These are phyloP conservation scores for Exophiala sp. DNA, from an alignment of 2,329 filamentous ascomycete species.

Conservation along the genomic window DNA sequence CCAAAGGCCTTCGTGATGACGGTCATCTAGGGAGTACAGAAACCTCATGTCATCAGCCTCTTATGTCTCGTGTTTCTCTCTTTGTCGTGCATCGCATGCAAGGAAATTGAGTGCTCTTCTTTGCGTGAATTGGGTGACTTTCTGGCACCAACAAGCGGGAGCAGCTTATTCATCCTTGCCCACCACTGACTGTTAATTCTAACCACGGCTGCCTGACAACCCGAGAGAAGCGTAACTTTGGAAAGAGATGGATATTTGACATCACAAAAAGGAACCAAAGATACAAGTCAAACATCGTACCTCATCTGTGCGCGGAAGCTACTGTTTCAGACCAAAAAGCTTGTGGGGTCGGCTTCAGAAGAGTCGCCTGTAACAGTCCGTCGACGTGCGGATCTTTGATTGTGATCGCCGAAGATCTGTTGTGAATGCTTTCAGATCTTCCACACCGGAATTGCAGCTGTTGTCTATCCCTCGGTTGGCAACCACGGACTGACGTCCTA, in stretches of 20 bases:
- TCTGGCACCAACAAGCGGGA: not conserved
- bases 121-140: not conserved
- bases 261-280: slow-evolving; percentile 7
- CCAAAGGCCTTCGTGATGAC: not conserved
- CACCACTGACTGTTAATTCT: not conserved
- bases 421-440: slow-evolving; percentile 9
- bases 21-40: not conserved
- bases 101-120: slow-evolving; percentile 3
- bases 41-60: not conserved
- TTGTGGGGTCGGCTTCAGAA: slow-evolving; percentile 7
- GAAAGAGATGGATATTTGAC: slow-evolving; percentile 16
- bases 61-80: slow-evolving; percentile 12
- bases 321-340: slow-evolving; percentile 15
- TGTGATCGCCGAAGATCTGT: slow-evolving; percentile 23
- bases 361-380: slow-evolving; percentile 7
- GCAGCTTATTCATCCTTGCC: not conserved
- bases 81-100: slow-evolving; percentile 2
- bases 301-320: slow-evolving; percentile 12
- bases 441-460: slow-evolving; percentile 7
- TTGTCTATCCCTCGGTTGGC: slow-evolving; percentile 2
- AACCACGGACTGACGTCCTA: slow-evolving; percentile 13
- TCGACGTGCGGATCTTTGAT: slow-evolving; percentile 16
- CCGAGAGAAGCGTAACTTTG: not conserved
- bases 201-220: not conserved
- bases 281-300: slow-evolving; percentile 1